Base-by-base conservation (phyloP, 2,329 filamentous ascomycete genomes). In the Ceratocystis alfenasii region DNA sequence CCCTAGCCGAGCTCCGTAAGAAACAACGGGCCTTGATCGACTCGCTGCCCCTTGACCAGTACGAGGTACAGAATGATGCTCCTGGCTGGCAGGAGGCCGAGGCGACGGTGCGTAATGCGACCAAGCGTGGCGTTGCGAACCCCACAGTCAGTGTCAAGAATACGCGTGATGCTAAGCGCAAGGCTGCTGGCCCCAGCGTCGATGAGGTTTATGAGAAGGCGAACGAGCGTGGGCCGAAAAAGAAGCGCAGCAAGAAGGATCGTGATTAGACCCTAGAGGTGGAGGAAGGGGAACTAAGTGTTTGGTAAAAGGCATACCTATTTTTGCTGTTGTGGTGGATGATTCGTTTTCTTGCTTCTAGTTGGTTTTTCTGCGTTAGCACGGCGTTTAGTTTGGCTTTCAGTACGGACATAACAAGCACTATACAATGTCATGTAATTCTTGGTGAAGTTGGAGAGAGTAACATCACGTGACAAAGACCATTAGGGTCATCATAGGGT, bases 1-100 rank as follows among this genome's bases (percentile, higher is more conserved):
- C 89, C 30, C 76, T 90, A 68, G 80, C 79, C 61, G 85, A 84
- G 67, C 78, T 95, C 71, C 84, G 83, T 70, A 86, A 89, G 75
- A 89, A 93, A 76, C 90, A 95, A 75, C 85, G 88, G 71, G 89
- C 90, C 70, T 79, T 97, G 70, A 96, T 97, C 72, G 89, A 96
- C 78, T 88, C 91, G 69, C 78, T 97, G 68, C 92, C 93, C 57
- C 80, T 97, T 64, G 90, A 96, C 72, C 87, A 89, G 72, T 87
- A 86, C 71, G 85, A 87, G 73, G 82, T 88, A 48, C 84, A 86
- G 63, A 83, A 79, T 55, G 80, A 83, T 44, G 80, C 79, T 0
- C 80, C 82, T 0, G 84, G 79, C 1, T 88, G 86, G 86, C 77
- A 82, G 62, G 84, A 85, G 7, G 86, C 86, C 0, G 92, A 96